Conservation (phyloP, 1,284 basidiomycete species). For the Ustilago esculenta region DNA sequence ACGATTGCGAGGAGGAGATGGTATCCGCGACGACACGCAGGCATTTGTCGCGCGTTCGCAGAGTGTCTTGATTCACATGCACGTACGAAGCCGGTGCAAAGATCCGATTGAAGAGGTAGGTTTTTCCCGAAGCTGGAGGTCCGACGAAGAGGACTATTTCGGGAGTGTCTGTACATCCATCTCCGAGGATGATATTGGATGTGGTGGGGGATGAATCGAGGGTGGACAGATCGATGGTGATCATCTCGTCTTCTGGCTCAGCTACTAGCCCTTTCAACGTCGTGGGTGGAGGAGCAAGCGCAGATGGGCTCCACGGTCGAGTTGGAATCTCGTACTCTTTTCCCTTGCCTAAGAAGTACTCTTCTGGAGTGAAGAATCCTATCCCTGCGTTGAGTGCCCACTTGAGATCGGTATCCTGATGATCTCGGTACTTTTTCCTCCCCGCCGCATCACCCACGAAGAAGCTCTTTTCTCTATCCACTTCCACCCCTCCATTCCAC, state of each 20-base stretch:
- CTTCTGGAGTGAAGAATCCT: conserved; percentile 60
- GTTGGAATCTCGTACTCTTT: conserved; percentile 26
- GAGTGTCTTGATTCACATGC: conserved; percentile 68
- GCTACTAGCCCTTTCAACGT: conserved; percentile 16
- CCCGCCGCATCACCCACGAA: conserved; percentile 66
- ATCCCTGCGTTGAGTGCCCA: conserved; percentile 63
- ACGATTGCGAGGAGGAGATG: conserved; percentile 69
- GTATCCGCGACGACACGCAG: conserved; percentile 74
- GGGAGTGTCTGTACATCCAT: too few relatives aligned
- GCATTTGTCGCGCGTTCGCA: conserved; percentile 80
- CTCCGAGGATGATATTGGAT: too few relatives aligned
- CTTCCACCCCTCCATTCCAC: conserved; percentile 29
- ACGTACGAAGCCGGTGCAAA: conserved; percentile 78
- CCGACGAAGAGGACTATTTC: conserved; percentile 86
- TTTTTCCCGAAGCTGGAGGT: conserved; percentile 86
- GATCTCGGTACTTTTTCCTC: conserved; percentile 41
- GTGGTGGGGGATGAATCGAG: too few relatives aligned
- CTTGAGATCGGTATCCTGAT: conserved; percentile 61
- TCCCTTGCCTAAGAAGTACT: conserved; percentile 50
- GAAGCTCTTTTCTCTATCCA: conserved; percentile 44
- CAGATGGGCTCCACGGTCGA: conserved; percentile 26
- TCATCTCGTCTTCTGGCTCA: conserved; percentile 22
- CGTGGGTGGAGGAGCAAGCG: not conserved
- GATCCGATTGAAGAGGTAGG: conserved; percentile 77
- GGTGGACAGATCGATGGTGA: conserved; percentile 5